Conservation (phyloP, 805 yeast species). For the Myxozyma mucilagina region DNA sequence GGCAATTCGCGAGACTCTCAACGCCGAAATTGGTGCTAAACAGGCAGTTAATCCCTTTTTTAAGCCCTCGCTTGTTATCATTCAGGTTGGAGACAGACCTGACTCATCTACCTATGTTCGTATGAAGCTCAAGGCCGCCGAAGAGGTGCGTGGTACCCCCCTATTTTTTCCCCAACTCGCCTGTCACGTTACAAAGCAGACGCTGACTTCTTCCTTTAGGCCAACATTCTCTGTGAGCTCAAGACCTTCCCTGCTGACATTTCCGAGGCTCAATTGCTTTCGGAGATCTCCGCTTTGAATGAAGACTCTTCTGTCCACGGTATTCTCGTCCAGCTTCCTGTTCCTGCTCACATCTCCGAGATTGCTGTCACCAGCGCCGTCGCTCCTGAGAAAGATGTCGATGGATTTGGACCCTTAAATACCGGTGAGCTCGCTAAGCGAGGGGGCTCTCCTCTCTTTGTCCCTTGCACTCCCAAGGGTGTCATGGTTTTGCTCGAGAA, state of each 20-base stretch:
- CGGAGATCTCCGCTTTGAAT: constrained; percentile 63
- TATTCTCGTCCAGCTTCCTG: constrained; percentile 82
- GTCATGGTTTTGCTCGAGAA: constrained; percentile 75
- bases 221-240: constrained; percentile 69
- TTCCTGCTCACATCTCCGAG: constrained; percentile 80
- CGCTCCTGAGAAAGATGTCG: constrained; percentile 83
- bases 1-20: constrained; percentile 52
- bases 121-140: constrained; percentile 88
- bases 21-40: constrained; percentile 50
- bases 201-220: too few species aligned
- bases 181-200: too few species aligned
- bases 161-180: neutral
- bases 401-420: constrained; percentile 87
- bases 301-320: constrained; percentile 80
- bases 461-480: constrained; percentile 97
- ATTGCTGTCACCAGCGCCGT: constrained; percentile 78
- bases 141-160: constrained; percentile 44
- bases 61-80: constrained; percentile 73
- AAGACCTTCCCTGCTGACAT: constrained; percentile 64
- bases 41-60: constrained; percentile 52
- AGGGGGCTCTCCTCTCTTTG: constrained; percentile 77
- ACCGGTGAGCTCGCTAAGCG: constrained; percentile 88
- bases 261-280: constrained; percentile 54
- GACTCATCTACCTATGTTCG: constrained; percentile 90
- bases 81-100: constrained; percentile 88